Evolutionary conservation across 2,329 filamentous ascomycete species (phyloP).

Genomic region (Metarhizium album): DNA sequence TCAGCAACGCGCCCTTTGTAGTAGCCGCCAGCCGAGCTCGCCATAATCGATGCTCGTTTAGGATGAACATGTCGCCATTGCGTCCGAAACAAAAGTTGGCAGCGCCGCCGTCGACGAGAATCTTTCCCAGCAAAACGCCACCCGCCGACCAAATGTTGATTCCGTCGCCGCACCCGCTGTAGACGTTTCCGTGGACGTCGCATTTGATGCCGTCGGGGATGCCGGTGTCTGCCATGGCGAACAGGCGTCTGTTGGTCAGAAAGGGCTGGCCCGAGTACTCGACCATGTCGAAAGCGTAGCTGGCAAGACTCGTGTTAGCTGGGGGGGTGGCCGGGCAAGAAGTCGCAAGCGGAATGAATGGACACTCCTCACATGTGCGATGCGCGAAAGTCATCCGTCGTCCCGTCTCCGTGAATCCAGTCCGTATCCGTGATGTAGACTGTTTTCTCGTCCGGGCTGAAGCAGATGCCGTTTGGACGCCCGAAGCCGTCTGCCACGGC

Average conservation of each 20-base stretch:
- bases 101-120: constrained; percentile 29
- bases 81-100: constrained; percentile 38
- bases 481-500: constrained; percentile 37
- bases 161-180: constrained; percentile 37
- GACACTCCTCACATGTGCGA: constrained; percentile 16
- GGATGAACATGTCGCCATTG: constrained; percentile 31
- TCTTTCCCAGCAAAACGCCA: constrained; percentile 34
- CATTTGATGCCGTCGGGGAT: constrained; percentile 38
- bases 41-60: constrained; percentile 36
- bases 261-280: constrained; percentile 22
- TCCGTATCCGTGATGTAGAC: constrained; percentile 36
- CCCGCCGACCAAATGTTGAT: constrained; percentile 36
- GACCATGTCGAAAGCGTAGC: constrained; percentile 25
- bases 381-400: constrained; percentile 14
- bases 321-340: neutral
- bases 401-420: constrained; percentile 22
- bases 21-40: constrained; percentile 15
- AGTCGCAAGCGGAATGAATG: neutral
- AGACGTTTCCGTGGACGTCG: constrained; percentile 36
- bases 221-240: constrained; percentile 36
- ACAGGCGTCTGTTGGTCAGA: constrained; percentile 36
- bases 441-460: constrained; percentile 32
- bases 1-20: constrained; percentile 13
- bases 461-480: constrained; percentile 34
- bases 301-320: constrained; percentile 2